A percentile compares a stretch with the other conserved stretches of the same genome.
Conservation (phyloP, 306 rosid genomes). For the Citrullus amarus region DNA sequence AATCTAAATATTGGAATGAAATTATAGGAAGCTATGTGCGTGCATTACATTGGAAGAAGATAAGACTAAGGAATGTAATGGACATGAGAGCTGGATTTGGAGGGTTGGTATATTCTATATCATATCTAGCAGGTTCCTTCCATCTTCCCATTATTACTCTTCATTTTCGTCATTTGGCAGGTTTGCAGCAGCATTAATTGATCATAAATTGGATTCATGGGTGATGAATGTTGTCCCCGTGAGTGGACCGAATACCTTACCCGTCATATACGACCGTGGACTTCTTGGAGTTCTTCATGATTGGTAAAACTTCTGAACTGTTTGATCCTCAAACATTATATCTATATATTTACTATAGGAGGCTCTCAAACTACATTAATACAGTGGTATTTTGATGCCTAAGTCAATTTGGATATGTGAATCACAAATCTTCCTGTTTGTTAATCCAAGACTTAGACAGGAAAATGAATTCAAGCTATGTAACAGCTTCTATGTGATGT, state of each 20-base stretch:
- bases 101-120: constrained; percentile 46
- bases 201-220: constrained; percentile 56
- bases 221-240: constrained; percentile 93
- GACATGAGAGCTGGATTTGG: constrained; percentile 99
- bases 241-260: constrained; percentile 91
- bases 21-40: constrained; percentile 50
- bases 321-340: not conserved
- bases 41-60: constrained; percentile 54
- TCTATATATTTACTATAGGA: not conserved
- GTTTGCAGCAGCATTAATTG: constrained; percentile 71
- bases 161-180: constrained; percentile 34
- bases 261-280: constrained; percentile 88
- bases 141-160: constrained; percentile 9
- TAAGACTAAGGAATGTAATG: constrained; percentile 71
- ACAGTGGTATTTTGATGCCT: not conserved
- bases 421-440: not conserved
- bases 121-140: not conserved
- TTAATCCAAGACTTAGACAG: not conserved
- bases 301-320: constrained; percentile 40
- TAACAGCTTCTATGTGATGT: not conserved
- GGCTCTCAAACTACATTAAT: not conserved
- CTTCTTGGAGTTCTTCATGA: constrained; percentile 90
- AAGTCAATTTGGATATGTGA: not conserved
- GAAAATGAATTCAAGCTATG: not conserved
- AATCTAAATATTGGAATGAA: constrained; percentile 67